Evolutionary conservation across 768 basidiomycete genomes (phyloP), one percentile per base, ranked within the genome.

Genomic region (Rhizopogon salebrosus): DNA sequence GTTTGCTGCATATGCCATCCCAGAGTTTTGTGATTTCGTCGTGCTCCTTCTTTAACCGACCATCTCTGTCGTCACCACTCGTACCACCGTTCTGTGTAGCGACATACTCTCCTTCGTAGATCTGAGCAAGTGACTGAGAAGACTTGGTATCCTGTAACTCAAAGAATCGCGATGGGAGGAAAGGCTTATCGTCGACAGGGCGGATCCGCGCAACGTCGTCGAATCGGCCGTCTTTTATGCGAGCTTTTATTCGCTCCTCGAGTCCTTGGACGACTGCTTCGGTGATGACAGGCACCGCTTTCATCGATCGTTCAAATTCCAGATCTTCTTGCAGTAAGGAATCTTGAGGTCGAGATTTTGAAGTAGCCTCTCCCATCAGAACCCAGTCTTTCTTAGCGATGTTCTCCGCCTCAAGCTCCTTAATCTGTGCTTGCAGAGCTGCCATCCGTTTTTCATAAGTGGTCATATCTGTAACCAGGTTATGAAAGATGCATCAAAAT

Each of bases 81-180:
- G 73, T 67, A 5, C 75, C 80, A 13, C 80, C 83, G 0, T 75
- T 71, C 57, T 84, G 81, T 34, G 80, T 80, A 6, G 85, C 83
- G 36, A 85, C 76, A 67, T 88, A 99, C 53, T 95, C 95, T 41
- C 89, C 85, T 65, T 97, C 97, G 70, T 98, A 98, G 37, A 99
- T 90, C 71, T 98, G 89, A 13, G 94, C 95, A 41, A 99, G 80
- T 0, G 91, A 94, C 65, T 92, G 87, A 4, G 82, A 75, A 7
- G 91, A 94, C 65, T 95, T 90, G 3, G 82, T 85, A 62, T 95
- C 94, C 65, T 92, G 84, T 8, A 98, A 73, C 64, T 98, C 95
- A 54, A 97, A 83, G 52, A 91, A 75, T 29, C 88, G 83, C 1
- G 93, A 97, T 1, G 95, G 92, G 1, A 98, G 74, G 76, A 95